These are phyloP conservation scores for Coemansia sp. DNA, from an alignment of 192 early-diverging fungal genomes.

Conservation along the genomic window DNA sequence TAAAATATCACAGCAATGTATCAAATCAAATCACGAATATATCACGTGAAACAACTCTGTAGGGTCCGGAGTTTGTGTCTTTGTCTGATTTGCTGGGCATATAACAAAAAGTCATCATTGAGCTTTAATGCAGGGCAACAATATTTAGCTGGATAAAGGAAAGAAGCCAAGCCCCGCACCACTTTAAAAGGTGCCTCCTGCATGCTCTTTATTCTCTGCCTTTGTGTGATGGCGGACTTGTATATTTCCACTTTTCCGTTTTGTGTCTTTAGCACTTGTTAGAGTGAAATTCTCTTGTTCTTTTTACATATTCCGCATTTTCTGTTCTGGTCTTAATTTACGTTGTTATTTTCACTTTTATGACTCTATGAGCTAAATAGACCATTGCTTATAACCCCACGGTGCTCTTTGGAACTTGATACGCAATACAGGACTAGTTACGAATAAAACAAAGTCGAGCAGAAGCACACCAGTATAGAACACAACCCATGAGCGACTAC, in stretches of 20 bases:
- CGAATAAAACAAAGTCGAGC: neutral
- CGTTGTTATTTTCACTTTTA: neutral
- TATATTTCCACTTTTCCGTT: no score
- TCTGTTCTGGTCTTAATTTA: neutral
- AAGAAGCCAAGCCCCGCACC: no score
- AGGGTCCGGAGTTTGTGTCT: neutral
- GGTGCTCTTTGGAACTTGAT: no score
- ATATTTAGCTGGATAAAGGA: no score
- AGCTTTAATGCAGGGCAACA: neutral
- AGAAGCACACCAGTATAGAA: neutral
- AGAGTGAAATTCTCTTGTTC: neutral
- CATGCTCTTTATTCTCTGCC: no score
- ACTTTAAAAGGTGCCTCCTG: no score
- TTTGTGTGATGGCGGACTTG: no score
- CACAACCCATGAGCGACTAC: constrained; percentile 24
- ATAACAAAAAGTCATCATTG: neutral
- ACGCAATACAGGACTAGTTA: neutral
- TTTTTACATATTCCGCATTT: neutral
- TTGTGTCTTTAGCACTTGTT: neutral
- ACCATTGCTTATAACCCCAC: neutral
- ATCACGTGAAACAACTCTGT: constrained; percentile 2
- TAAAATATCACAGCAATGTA: neutral
- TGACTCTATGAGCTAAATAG: neutral
- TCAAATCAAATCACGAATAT: neutral
- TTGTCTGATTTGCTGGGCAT: neutral